Base-by-base conservation (phyloP, 441 rosid species). In the Geranium incanum region DNA sequence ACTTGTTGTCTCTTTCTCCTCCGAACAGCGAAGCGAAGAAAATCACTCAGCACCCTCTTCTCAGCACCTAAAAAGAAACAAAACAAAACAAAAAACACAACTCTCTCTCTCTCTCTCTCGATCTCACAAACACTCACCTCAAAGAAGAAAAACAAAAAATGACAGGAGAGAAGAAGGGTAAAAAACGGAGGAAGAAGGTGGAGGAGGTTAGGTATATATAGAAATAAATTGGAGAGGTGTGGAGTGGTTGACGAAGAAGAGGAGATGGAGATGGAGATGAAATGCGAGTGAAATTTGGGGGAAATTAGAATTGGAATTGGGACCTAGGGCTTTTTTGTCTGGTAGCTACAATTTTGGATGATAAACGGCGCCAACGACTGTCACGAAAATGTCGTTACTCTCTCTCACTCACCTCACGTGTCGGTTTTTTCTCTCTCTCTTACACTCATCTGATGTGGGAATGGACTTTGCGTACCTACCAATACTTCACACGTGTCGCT, bases 281-380 rank as follows among this genome's bases (percentile, higher is more conserved):
- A 59, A 59, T 59, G 65, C 33, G 65, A 19, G 65, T 59, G 65
- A 59, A 59, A 59, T 59, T 59, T 59, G 33, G 33, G 65, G 65
- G 65, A 59, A 59, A 59, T 59, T 59, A 28, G 5, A 59, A 59
- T 5, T 28, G 33, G 33, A 28, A 28, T 28, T 28, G 33, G 33
- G 64, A 11, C 28, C 28, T 57, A 57, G 64, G 64, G 64, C 8
- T 57, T 55, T 57, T 57, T 59, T 59, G 65, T 59, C 36, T 19
- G 65, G 33, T 59, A 59, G 65, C 65, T 48, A 12, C 21, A 21
- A 21, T 21, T 21, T 21, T 21, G 21, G 21, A 21, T 6, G n/a
- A 43, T 43, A 5, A 7, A 9, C 13, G 52, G 52, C 11, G 55
- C 45, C 6, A 41, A 41, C 57, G 57, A 50, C 3, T 50, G 60